Conservation (phyloP, 148 eudicot genomes). For the Diospyros lotus region DNA sequence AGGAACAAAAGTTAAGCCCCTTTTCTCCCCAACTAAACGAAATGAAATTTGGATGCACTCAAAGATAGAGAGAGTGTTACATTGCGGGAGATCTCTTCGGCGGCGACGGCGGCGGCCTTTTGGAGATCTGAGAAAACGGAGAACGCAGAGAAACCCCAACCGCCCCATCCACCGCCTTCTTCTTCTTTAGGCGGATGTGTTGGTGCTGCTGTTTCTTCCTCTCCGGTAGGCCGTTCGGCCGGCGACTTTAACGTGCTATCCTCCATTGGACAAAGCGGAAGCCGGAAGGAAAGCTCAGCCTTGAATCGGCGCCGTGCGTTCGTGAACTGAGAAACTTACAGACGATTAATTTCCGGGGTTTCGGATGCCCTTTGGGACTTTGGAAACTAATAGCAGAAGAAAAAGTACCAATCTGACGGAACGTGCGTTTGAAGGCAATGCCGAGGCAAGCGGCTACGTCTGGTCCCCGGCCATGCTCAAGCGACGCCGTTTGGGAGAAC, state of each 20-base stretch:
- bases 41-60: neutral
- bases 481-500: neutral
- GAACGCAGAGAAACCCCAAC: slow-evolving; percentile 81
- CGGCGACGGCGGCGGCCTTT: slow-evolving; percentile 72
- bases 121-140: slow-evolving; percentile 90
- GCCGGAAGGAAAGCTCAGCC: neutral
- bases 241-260: slow-evolving; percentile 16
- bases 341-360: neutral
- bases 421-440: neutral
- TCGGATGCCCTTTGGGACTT: neutral
- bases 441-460: neutral
- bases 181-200: slow-evolving; percentile 11
- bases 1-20: neutral
- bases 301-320: neutral
- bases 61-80: slow-evolving; percentile 29
- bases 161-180: slow-evolving; percentile 85
- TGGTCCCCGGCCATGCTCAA: neutral
- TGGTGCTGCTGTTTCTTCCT: slow-evolving; percentile 15
- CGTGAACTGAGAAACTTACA: neutral
- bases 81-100: slow-evolving; percentile 98
- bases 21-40: neutral
- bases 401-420: neutral
- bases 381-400: neutral
- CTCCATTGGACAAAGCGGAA: slow-evolving; percentile 16
- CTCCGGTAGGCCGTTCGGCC: slow-evolving; percentile 7